Conservation (phyloP, 805 yeast genomes). For the Candida hispaniensis region DNA sequence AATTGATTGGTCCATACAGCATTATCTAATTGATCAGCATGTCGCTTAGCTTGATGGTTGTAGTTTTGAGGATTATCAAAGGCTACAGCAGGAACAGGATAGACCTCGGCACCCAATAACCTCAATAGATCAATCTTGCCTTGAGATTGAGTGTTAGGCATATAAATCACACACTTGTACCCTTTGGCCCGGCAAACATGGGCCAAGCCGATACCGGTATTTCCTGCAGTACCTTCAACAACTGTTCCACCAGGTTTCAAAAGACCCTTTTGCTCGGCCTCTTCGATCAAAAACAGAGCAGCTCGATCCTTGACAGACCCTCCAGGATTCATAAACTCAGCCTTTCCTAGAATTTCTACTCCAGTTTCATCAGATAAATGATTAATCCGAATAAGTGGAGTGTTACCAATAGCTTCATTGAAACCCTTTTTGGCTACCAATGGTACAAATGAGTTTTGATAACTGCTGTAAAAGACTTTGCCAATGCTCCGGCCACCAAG, state of each 20-base stretch:
- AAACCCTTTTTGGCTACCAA: slow-evolving; percentile 38
- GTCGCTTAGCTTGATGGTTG: slow-evolving; percentile 78
- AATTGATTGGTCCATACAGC: slow-evolving; percentile 93
- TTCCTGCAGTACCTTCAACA: slow-evolving; percentile 91
- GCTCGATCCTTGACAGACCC: slow-evolving; percentile 90
- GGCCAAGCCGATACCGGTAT: slow-evolving; percentile 90
- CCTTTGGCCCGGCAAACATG: slow-evolving; percentile 68
- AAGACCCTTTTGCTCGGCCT: slow-evolving; percentile 55
- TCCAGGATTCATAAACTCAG: slow-evolving; percentile 89
- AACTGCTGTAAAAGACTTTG: slow-evolving; percentile 5
- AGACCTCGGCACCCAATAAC: slow-evolving; percentile 73
- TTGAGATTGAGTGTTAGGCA: slow-evolving; percentile 85
- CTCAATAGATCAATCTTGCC: slow-evolving; percentile 64
- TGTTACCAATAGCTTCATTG: slow-evolving; percentile 83
- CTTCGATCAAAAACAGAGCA: slow-evolving; percentile 62
- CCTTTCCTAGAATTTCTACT: slow-evolving; percentile 75
- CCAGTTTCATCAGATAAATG: slow-evolving; percentile 48
- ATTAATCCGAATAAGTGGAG: slow-evolving; percentile 64
- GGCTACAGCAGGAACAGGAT: slow-evolving; percentile 83
- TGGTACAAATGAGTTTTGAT: slow-evolving; percentile 11
- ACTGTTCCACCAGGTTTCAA: slow-evolving; percentile 72
- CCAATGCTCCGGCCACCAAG: slow-evolving; percentile 2
- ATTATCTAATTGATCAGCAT: slow-evolving; percentile 62
- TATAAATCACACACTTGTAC: slow-evolving; percentile 73
- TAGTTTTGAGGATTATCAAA: slow-evolving; percentile 72